Conservation (phyloP, 2,329 filamentous ascomycete species). For the Cordyceps javanica region DNA sequence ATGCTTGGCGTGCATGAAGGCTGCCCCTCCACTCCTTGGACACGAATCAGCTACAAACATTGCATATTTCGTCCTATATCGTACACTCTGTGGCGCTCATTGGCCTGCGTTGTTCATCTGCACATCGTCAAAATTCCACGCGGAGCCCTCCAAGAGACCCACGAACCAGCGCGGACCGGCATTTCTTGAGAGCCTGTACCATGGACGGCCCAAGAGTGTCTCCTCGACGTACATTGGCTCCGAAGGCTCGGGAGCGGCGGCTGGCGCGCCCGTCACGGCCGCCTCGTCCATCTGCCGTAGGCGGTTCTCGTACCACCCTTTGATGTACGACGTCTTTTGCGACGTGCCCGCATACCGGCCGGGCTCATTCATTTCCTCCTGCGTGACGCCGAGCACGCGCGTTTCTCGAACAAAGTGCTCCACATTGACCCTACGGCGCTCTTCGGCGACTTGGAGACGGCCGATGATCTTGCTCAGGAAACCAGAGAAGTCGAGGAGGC, state of each 20-base stretch:
- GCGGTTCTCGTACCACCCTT: constrained; percentile 26
- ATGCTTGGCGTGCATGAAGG: too few species aligned
- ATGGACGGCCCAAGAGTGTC: background rate
- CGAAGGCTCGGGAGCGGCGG: background rate
- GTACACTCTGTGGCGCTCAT: background rate
- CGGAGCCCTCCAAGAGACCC: constrained; percentile 20
- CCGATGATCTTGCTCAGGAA: constrained; percentile 14
- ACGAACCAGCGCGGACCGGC: constrained; percentile 17
- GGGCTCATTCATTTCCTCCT: constrained; percentile 17
- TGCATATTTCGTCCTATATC: background rate
- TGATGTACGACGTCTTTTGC: constrained; percentile 23
- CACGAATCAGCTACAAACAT: too few species aligned
- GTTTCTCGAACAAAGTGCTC: constrained; percentile 13
- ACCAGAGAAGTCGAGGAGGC: constrained; percentile 8
- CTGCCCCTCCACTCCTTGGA: too few species aligned
- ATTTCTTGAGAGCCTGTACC: background rate
- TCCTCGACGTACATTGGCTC: constrained; percentile 1
- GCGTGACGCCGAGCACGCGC: constrained; percentile 14
- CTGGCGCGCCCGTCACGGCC: background rate
- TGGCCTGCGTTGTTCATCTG: background rate
- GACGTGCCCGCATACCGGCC: constrained; percentile 18
- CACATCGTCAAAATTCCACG: constrained; percentile 19
- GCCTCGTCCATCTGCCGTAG: constrained; percentile 16
- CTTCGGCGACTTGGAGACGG: constrained; percentile 10
- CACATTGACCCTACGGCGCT: constrained; percentile 14